phyloP scores from a whole-genome alignment of 305 asterid species.

The Galium porrigens region DNA sequence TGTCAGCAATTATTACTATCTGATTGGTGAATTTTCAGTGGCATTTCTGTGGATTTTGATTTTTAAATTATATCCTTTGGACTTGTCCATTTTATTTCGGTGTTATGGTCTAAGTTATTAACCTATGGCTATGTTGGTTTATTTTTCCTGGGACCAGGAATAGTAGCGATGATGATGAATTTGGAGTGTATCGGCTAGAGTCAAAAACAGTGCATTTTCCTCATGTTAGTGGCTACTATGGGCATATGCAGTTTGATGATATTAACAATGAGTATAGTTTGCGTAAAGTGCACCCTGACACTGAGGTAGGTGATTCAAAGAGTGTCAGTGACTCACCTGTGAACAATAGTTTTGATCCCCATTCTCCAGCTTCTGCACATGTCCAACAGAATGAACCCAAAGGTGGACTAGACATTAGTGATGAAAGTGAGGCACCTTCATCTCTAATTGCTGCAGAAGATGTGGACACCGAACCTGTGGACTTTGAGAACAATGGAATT shows the following conservation, averaged over 20 bases:
- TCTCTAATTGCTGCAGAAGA: conserved; percentile 54
- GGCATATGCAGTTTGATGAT: conserved; percentile 38
- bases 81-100: neutral
- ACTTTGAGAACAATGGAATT: conserved; percentile 78
- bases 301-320: conserved; percentile 39
- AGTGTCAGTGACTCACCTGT: conserved; percentile 29
- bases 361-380: conserved; percentile 40
- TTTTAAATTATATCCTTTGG: neutral
- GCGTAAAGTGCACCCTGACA: conserved; percentile 48
- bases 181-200: conserved; percentile 36
- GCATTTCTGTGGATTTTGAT: neutral
- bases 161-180: conserved; percentile 64
- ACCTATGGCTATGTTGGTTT: neutral
- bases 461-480: conserved; percentile 61
- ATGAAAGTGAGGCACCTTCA: conserved; percentile 68
- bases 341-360: conserved; percentile 30
- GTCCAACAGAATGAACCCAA: conserved; percentile 35
- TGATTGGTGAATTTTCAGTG: neutral
- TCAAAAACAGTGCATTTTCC: conserved; percentile 36
- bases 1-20: neutral
- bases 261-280: conserved; percentile 38
- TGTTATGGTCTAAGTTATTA: neutral
- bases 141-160: conserved; percentile 41
- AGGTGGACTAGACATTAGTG: conserved; percentile 38
- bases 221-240: conserved; percentile 43